Evolutionary conservation across 768 basidiomycete genomes (phyloP).

Genomic region (Russula emetica): DNA sequence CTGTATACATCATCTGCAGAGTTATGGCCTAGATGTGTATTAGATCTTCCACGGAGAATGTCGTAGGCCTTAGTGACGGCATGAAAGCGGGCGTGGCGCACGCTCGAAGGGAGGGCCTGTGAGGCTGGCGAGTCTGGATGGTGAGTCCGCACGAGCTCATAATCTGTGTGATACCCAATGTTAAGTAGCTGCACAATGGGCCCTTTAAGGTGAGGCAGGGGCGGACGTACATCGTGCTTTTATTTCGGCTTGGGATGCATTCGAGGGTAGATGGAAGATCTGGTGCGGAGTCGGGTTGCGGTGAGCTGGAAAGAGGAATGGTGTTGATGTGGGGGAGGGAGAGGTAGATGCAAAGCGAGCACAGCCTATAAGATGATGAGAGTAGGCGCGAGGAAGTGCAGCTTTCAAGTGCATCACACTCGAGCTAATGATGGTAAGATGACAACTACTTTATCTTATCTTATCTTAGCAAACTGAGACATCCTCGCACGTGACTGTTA

Average conservation of each 20-base stretch:
- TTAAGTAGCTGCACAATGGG: background rate
- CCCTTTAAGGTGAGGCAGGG: background rate
- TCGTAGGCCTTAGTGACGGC: conserved; percentile 64
- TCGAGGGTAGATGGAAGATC: conserved; percentile 61
- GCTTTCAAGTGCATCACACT: conserved; percentile 6
- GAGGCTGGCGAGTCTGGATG: conserved; percentile 62
- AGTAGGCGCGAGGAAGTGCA: background rate
- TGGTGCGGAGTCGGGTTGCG: conserved; percentile 60
- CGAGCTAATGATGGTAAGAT: too few species aligned
- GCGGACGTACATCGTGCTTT: conserved; percentile 61
- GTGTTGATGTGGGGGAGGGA: conserved; percentile 28
- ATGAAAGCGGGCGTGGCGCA: conserved; percentile 60
- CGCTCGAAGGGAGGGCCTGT: conserved; percentile 39
- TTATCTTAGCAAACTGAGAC: background rate
- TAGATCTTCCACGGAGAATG: conserved; percentile 41
- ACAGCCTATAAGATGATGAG: background rate
- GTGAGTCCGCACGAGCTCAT: conserved; percentile 65
- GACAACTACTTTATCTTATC: conserved; percentile 3
- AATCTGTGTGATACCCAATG: conserved; percentile 43
- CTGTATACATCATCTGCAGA: conserved; percentile 42
- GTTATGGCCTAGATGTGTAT: conserved; percentile 17
- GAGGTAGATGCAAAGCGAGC: conserved; percentile 5
- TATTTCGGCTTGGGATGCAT: conserved; percentile 56
- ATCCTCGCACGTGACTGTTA: too few species aligned
- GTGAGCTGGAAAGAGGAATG: conserved; percentile 50